Evolutionary conservation across 139 green algal species (phyloP).

Genomic region (Closterium sp.): DNA sequence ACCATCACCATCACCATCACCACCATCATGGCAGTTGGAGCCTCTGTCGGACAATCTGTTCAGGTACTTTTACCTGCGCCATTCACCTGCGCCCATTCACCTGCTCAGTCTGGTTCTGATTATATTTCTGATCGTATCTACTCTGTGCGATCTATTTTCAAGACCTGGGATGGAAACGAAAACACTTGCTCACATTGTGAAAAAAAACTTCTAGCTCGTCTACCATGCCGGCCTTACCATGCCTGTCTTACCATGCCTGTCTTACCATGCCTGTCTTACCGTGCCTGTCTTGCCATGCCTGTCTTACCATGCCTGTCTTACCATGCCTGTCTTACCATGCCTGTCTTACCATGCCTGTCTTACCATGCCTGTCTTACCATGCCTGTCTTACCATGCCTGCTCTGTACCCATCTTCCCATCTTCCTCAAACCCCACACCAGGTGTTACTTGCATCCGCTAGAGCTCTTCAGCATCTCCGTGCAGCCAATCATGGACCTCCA

Average conservation of each 20-base stretch:
- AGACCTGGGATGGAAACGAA: no score
- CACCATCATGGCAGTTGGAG: neutral
- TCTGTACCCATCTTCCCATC: neutral
- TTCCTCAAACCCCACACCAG: neutral
- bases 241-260: no score
- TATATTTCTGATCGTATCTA: no score
- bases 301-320: neutral
- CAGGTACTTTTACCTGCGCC: neutral
- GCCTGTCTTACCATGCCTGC: neutral
- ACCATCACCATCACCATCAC: neutral
- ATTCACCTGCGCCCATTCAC: neutral
- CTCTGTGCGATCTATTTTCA: no score
- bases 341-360: no score
- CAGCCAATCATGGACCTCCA: neutral
- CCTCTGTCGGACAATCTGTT: neutral
- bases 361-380: neutral
- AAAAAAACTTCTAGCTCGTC: no score
- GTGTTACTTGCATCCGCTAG: neutral
- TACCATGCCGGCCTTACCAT: neutral
- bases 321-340: no score
- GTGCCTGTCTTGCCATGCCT: neutral
- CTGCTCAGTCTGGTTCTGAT: no score
- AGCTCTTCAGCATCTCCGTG: neutral
- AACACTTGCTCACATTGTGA: no score
- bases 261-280: no score